Base-by-base conservation (phyloP, 495 filamentous ascomycete species). In the Acidiella bohemica region DNA sequence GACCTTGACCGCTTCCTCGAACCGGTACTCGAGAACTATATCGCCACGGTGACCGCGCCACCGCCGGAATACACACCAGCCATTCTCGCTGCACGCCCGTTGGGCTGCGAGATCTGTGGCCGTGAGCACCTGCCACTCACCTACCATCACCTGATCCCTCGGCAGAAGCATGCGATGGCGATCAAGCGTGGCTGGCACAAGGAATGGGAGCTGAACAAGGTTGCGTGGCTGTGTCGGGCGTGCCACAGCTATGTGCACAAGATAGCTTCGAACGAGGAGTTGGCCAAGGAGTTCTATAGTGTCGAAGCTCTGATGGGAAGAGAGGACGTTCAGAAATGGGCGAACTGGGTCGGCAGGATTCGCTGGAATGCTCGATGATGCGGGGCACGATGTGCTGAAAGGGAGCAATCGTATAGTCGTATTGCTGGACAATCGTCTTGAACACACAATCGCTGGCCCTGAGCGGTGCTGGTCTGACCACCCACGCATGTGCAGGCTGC, bases 161-260 rank as follows among this genome's bases (percentile, higher is more conserved):
- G 73, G 21, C 64, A 69, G 26, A 72, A 82, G 49, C 85, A 92
- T 59, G 72, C 66, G n/a, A 87, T 84, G 60, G 83, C 73, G 5
- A 50, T 82, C 10, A 81, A 82, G 61, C 66, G 81, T 21, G 82
- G 83, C 3, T 92, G 84, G 84, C 81, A 85, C 65, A 67, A 71
- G 12, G 73, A 75, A 46, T 76, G 77, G 65, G 68, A 73, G 62
- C 50, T 88, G 59, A 73, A 81, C 56, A 84, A 72, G 55, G 84
- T 92, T 19, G 85, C 85, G 21, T 93, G 84, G 84, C 57, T 93
- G 51, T 93, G 85, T 64, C 69, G 84, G 16, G 81, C 85, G 12
- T 93, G 85, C 52, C 85, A 93, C 68, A 70, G 68, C 23, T 84
- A 85, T 55, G 83, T 93, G 57, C 85, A 93, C 68, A 59, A 72